Conservation (phyloP, 2,329 filamentous ascomycete genomes). For the Trichoderma sp. region DNA sequence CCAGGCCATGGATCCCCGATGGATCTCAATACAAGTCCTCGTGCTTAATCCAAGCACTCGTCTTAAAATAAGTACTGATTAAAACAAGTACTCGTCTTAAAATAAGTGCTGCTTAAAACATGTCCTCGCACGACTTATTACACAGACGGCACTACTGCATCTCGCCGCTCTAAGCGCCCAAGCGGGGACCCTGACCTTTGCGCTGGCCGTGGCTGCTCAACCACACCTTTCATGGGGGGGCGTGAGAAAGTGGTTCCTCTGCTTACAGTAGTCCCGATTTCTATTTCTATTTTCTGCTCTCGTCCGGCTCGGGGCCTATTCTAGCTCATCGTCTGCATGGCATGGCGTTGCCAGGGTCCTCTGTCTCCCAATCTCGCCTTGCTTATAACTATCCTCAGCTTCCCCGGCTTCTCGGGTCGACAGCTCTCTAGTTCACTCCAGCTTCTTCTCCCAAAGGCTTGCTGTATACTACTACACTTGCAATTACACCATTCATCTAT, state of each 20-base stretch:
- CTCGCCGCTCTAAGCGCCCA: conserved; percentile 34
- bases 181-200: conserved; percentile 32
- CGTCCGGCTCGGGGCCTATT: conserved; percentile 21
- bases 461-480: background rate
- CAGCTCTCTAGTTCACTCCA: background rate
- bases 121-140: background rate
- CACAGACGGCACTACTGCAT: conserved; percentile 32
- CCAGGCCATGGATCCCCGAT: background rate
- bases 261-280: conserved; percentile 2
- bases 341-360: background rate
- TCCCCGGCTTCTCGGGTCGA: conserved; percentile 6
- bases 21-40: too few relatives aligned
- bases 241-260: background rate
- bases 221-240: conserved; percentile 29
- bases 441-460: background rate
- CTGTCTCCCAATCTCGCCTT: background rate
- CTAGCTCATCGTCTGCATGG: conserved; percentile 4
- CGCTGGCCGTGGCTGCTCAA: conserved; percentile 14
- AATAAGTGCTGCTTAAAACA: background rate
- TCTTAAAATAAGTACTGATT: background rate
- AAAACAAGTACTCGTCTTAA: background rate
- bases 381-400: conserved; percentile 29
- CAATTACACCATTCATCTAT: background rate
- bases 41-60: background rate
- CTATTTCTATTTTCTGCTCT: conserved; percentile 30